Conservation (phyloP, 2,329 filamentous ascomycete species). For the Alternaria longipes region DNA sequence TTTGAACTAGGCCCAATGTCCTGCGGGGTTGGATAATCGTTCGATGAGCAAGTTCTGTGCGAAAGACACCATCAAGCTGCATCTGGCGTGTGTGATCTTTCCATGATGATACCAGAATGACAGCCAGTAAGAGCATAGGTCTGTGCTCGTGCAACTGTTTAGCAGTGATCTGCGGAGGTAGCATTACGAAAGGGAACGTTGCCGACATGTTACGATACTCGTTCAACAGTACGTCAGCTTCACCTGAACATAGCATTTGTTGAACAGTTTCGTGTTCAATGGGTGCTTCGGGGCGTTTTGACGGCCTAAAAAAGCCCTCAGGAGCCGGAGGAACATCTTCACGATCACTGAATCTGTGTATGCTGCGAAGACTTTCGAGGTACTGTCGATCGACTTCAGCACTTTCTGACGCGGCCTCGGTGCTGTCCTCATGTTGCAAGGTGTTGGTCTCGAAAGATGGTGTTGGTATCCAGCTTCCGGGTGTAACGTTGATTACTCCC, state of each 20-base stretch:
- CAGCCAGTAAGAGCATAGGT: conserved; percentile 46
- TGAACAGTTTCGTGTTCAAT: conserved; percentile 35
- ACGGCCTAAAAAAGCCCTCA: conserved; percentile 26
- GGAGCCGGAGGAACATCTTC: conserved; percentile 21
- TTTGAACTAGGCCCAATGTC: conserved; percentile 44
- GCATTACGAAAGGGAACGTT: conserved; percentile 45
- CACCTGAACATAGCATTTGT: conserved; percentile 28
- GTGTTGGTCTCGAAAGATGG: conserved; percentile 31
- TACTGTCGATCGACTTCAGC: conserved; percentile 34
- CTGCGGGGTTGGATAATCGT: conserved; percentile 42
- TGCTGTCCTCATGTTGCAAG: conserved; percentile 10
- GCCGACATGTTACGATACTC: conserved; percentile 42
- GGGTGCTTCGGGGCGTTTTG: conserved; percentile 28
- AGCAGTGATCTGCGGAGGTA: conserved; percentile 25
- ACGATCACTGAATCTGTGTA: conserved; percentile 36
- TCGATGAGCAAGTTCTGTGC: conserved; percentile 44
- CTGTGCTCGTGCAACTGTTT: conserved; percentile 31
- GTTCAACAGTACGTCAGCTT: conserved; percentile 38
- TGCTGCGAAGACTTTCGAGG: conserved; percentile 35
- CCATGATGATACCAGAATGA: conserved; percentile 42
- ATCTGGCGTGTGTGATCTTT: conserved; percentile 38
- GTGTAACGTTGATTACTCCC: conserved; percentile 15
- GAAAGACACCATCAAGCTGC: conserved; percentile 38
- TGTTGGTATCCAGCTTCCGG: conserved; percentile 42
- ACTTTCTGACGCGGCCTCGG: conserved; percentile 15